phyloP scores from a whole-genome alignment of 1,284 basidiomycete genomes.

The Agroathelia rolfsii region DNA sequence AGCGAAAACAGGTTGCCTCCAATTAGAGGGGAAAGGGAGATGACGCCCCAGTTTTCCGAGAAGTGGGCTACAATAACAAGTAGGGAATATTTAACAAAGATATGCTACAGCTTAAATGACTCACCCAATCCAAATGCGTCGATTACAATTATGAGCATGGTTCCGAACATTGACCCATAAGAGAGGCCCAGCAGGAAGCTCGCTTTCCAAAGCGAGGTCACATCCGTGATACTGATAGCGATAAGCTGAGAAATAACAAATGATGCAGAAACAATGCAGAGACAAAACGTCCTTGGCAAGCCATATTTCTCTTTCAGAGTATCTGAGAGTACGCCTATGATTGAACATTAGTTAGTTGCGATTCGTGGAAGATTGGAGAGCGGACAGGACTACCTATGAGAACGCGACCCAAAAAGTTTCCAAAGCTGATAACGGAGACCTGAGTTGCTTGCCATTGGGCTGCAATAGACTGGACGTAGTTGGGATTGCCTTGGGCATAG shows the following conservation, averaged over 20 bases:
- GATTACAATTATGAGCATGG: conserved; percentile 67
- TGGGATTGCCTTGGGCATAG: conserved; percentile 53
- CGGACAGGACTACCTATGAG: conserved; percentile 55
- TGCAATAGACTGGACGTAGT: conserved; percentile 58
- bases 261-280: conserved; percentile 52
- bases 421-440: conserved; percentile 78
- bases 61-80: conserved; percentile 43
- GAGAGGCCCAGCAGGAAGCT: conserved; percentile 64
- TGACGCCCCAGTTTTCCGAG: conserved; percentile 81
- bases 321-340: conserved; percentile 65
- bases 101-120: too few relatives aligned
- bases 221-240: conserved; percentile 44
- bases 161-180: conserved; percentile 74
- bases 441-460: conserved; percentile 77
- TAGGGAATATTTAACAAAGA: too few relatives aligned
- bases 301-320: conserved; percentile 47
- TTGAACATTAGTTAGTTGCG: neutral
- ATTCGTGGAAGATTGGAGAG: conserved; percentile 1
- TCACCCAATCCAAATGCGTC: conserved; percentile 81
- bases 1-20: conserved; percentile 82
- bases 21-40: conserved; percentile 66
- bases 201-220: conserved; percentile 64
- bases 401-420: conserved; percentile 78
- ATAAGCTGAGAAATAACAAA: conserved; percentile 66
- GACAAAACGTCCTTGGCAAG: conserved; percentile 62